phyloP scores from a whole-genome alignment of 164 flowering plant genomes.

The Taxillus chinensis region DNA sequence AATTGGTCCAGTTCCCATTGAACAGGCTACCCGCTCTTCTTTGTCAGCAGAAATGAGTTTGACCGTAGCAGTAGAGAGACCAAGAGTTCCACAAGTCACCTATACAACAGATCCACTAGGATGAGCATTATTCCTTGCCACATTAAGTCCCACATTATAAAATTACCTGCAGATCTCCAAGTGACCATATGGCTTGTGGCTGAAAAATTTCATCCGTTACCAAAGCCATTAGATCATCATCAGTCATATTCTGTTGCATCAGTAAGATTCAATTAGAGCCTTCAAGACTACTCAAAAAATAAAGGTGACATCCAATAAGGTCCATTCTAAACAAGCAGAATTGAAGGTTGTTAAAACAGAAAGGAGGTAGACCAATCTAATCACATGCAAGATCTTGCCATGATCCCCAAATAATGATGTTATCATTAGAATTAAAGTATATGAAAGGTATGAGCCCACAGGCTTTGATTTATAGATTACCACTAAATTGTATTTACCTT shows the following conservation, averaged over 20 bases:
- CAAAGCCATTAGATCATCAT: constrained; percentile 81
- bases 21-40: constrained; percentile 64
- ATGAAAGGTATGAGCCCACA: too few relatives aligned
- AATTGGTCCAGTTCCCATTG: constrained; percentile 93
- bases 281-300: neutral
- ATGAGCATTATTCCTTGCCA: too few relatives aligned
- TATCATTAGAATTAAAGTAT: too few relatives aligned
- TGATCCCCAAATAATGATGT: too few relatives aligned
- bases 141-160: too few relatives aligned
- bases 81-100: constrained; percentile 92
- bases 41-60: constrained; percentile 63
- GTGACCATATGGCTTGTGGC: constrained; percentile 76
- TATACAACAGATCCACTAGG: constrained; percentile 14
- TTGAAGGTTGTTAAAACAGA: neutral
- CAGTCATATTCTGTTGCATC: constrained; percentile 57
- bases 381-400: neutral
- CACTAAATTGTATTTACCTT: constrained; percentile 43
- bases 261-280: neutral
- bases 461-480: neutral
- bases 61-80: constrained; percentile 90
- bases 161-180: constrained; percentile 72
- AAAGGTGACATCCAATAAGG: neutral
- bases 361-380: neutral
- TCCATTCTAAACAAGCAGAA: neutral
- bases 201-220: constrained; percentile 89